Evolutionary conservation across 1,139 yeast genomes (phyloP).

Genomic region (Diutina sp.): DNA sequence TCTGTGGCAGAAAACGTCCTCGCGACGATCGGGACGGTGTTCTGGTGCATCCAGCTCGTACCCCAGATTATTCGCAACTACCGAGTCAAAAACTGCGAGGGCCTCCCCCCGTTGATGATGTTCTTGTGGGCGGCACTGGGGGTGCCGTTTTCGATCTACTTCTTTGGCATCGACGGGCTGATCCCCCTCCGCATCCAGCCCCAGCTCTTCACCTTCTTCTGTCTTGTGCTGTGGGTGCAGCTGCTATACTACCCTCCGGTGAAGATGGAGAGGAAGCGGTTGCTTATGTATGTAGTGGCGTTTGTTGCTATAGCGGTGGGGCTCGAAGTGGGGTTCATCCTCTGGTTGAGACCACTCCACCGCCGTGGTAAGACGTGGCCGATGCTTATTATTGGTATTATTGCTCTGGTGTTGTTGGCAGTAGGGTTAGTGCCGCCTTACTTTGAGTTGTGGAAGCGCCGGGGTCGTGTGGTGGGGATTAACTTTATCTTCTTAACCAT

Average conservation of each 20-base stretch:
- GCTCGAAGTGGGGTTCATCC: constrained; percentile 54
- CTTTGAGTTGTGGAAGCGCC: constrained; percentile 64
- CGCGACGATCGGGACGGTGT: constrained; percentile 80
- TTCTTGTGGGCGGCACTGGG: constrained; percentile 77
- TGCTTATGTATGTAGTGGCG: constrained; percentile 19
- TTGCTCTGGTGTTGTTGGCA: constrained; percentile 68
- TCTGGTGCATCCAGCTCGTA: constrained; percentile 83
- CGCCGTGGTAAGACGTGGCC: constrained; percentile 65
- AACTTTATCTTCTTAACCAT: constrained; percentile 69
- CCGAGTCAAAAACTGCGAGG: constrained; percentile 66
- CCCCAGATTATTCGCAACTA: constrained; percentile 76
- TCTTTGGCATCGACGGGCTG: constrained; percentile 57
- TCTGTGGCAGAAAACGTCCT: constrained; percentile 55
- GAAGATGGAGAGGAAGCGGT: constrained; percentile 20
- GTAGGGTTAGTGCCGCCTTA: constrained; percentile 82
- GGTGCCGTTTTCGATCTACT: constrained; percentile 73
- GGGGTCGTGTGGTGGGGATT: constrained; percentile 80
- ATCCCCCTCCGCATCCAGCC: constrained; percentile 81
- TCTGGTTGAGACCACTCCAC: constrained; percentile 59
- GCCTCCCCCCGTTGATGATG: constrained; percentile 77
- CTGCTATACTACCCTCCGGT: constrained; percentile 73
- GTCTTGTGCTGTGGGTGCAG: constrained; percentile 60
- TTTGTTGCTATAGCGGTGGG: constrained; percentile 41
- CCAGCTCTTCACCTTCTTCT: constrained; percentile 64
- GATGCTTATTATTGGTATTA: constrained; percentile 57